phyloP scores from a whole-genome alignment of 176 grass and related monocot species.

The Phoenix dactylifera region DNA sequence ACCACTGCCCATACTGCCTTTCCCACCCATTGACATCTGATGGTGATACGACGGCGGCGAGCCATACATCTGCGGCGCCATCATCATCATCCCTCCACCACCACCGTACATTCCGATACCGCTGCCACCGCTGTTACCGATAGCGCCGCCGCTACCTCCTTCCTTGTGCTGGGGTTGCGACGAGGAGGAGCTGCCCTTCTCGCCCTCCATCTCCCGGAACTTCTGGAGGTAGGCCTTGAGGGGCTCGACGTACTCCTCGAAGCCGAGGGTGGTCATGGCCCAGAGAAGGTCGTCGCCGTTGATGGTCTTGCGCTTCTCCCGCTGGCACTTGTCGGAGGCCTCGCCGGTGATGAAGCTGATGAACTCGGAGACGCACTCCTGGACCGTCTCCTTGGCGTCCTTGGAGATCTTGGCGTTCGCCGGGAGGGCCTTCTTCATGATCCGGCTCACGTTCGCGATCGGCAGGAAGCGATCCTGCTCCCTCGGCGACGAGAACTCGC shows the following conservation, averaged over 20 bases:
- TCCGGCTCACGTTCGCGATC: conserved; percentile 92
- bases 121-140: not conserved
- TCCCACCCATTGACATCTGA: conserved; percentile 43
- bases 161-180: not conserved
- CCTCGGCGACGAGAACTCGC: conserved; percentile 35
- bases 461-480: conserved; percentile 93
- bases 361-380: conserved; percentile 98
- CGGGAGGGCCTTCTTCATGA: conserved; percentile 95
- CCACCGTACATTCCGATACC: not conserved
- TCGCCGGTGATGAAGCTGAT: conserved; percentile 96
- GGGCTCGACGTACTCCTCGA: conserved; percentile 92
- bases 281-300: conserved; percentile 97
- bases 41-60: conserved; percentile 32
- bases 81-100: conserved; percentile 48
- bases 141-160: conserved; percentile 3
- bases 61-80: conserved; percentile 68
- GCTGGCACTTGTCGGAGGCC: conserved; percentile 97
- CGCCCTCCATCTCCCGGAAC: conserved; percentile 94
- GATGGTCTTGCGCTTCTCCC: conserved; percentile 97
- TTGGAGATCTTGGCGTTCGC: conserved; percentile 95
- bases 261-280: conserved; percentile 92
- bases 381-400: conserved; percentile 98
- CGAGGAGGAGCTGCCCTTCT: conserved; percentile 25
- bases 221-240: conserved; percentile 91
- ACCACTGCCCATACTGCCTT: conserved; percentile 27